phyloP scores from a whole-genome alignment of 2,329 filamentous ascomycete species.

The Phialocephala sp. region DNA sequence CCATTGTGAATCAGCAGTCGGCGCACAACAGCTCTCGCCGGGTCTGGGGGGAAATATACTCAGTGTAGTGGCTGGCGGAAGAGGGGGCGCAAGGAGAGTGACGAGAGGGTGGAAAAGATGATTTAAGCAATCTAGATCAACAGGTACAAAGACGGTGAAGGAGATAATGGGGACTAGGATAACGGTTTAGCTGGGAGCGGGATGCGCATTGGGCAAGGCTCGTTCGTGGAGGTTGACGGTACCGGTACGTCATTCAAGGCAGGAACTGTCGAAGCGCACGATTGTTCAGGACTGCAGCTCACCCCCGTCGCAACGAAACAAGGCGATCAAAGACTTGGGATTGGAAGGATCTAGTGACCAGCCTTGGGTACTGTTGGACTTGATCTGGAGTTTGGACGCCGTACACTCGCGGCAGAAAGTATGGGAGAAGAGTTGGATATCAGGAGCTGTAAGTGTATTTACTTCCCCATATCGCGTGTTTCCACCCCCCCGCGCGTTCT shows the following conservation, averaged over 20 bases:
- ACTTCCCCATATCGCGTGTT: constrained; percentile 6
- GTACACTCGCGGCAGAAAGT: background rate
- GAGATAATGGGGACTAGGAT: constrained; percentile 3
- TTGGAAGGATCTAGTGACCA: background rate
- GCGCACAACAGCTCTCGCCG: constrained; percentile 8
- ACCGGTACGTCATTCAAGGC: background rate
- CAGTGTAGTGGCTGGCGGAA: background rate
- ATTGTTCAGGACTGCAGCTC: background rate
- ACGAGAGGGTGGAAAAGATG: background rate
- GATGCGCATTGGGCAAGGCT: background rate
- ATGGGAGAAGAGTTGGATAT: background rate
- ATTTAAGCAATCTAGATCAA: constrained; percentile 12
- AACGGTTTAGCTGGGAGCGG: background rate
- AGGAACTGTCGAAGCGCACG: background rate
- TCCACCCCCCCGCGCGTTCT: background rate
- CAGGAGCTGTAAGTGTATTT: constrained; percentile 2
- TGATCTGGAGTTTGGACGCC: background rate
- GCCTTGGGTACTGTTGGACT: background rate
- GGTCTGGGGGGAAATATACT: background rate
- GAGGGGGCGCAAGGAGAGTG: background rate
- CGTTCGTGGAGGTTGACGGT: background rate
- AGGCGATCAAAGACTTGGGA: background rate
- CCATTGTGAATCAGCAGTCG: constrained; percentile 48
- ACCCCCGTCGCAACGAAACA: constrained; percentile 1
- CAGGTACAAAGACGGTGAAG: constrained; percentile 12